These are phyloP conservation scores for Fulvia fulva DNA, from an alignment of 2,329 filamentous ascomycete genomes.

Conservation along the genomic window DNA sequence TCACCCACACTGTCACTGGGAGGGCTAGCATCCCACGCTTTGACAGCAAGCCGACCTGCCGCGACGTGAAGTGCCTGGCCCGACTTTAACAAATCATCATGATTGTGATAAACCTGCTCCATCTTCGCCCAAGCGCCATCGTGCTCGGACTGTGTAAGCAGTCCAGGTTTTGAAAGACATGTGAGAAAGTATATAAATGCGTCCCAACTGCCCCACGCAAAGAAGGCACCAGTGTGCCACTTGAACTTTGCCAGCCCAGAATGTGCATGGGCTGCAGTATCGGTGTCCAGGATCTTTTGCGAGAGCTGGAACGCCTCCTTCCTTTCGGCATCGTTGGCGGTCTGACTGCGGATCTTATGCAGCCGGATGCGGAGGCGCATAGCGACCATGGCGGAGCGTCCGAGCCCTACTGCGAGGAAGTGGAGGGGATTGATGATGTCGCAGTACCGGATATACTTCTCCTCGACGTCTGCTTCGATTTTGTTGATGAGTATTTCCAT, in stretches of 20 bases:
- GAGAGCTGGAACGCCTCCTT: conserved; percentile 39
- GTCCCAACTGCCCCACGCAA: conserved; percentile 36
- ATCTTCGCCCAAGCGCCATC: conserved; percentile 40
- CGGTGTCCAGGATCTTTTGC: conserved; percentile 39
- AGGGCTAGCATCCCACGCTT: conserved; percentile 38
- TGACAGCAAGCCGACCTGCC: conserved; percentile 39
- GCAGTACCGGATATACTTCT: conserved; percentile 41
- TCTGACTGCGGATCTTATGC: conserved; percentile 34
- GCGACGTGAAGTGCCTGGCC: conserved; percentile 39
- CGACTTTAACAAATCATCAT: conserved; percentile 36
- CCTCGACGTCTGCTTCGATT: conserved; percentile 39
- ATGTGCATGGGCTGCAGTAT: conserved; percentile 38
- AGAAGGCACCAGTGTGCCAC: conserved; percentile 49
- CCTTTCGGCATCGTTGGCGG: conserved; percentile 26
- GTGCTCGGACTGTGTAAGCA: conserved; percentile 19
- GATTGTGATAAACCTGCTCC: conserved; percentile 40
- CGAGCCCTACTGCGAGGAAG: conserved; percentile 42
- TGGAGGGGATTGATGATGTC: conserved; percentile 41
- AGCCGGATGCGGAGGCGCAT: conserved; percentile 45
- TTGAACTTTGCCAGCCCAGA: conserved; percentile 43
- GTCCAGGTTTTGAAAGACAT: conserved; percentile 25
- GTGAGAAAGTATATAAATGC: conserved; percentile 33
- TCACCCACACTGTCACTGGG: conserved; percentile 3
- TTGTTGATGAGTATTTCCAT: conserved; percentile 29
- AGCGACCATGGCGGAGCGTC: conserved; percentile 39